These are phyloP conservation scores for Mortierella sp. DNA, from an alignment of 371 early-diverging fungal species.

Conservation along the genomic window DNA sequence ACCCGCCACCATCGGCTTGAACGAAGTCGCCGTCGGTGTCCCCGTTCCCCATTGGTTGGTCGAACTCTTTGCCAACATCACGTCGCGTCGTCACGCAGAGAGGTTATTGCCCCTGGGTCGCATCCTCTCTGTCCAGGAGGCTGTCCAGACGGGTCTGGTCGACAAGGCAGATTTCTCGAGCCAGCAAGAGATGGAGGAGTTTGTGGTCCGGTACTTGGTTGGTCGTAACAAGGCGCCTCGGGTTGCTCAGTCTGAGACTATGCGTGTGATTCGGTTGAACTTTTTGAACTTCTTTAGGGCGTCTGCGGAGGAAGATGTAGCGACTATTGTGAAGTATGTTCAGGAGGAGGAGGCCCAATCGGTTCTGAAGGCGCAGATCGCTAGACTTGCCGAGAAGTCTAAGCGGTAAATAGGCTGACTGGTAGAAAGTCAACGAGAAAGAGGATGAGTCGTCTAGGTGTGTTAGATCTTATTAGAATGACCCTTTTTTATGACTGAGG, in stretches of 20 bases:
- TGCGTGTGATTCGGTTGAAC: slow-evolving; percentile 40
- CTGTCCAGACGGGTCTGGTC: slow-evolving; percentile 28
- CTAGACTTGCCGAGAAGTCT: slow-evolving; percentile 35
- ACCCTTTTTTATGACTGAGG: neutral
- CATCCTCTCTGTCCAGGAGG: slow-evolving; percentile 43
- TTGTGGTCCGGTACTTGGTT: slow-evolving; percentile 40
- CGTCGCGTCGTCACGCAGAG: slow-evolving; percentile 51
- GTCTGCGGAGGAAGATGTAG: slow-evolving; percentile 40
- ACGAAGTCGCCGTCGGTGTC: slow-evolving; percentile 54
- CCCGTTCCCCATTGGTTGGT: slow-evolving; percentile 54
- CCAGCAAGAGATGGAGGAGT: slow-evolving; percentile 54
- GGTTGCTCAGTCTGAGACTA: slow-evolving; percentile 49
- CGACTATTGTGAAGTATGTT: slow-evolving; percentile 39
- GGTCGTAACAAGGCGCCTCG: slow-evolving; percentile 27
- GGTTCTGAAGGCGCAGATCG: slow-evolving; percentile 37
- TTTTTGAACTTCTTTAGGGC: slow-evolving; percentile 43
- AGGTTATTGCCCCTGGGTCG: slow-evolving; percentile 44
- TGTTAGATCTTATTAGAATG: neutral
- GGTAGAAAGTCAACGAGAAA: neutral
- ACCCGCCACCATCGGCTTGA: slow-evolving; percentile 49
- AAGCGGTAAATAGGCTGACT: slow-evolving; percentile 20
- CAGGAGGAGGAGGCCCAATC: slow-evolving; percentile 46
- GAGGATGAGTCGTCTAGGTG: neutral
- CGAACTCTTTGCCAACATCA: slow-evolving; percentile 39
- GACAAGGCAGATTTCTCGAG: slow-evolving; percentile 44